Evolutionary conservation across 805 yeast genomes (phyloP).

Genomic region (Saccharomycopsis fermentans): DNA sequence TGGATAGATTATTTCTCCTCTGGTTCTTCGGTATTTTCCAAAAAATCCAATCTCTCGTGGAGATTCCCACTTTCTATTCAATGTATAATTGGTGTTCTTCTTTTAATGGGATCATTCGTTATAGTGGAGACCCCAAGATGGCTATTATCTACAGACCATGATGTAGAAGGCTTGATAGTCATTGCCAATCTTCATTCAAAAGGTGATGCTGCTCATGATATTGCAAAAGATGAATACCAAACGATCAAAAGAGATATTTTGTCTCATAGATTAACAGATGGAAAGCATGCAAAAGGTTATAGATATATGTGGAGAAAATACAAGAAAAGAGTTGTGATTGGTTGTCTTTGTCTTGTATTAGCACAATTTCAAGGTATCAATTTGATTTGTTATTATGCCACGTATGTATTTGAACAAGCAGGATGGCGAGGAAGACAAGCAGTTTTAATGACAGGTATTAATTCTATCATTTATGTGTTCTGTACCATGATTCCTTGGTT

Average conservation of each 20-base stretch:
- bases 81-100: constrained; percentile 57
- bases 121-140: constrained; percentile 88
- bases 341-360: constrained; percentile 84
- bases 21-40: constrained; percentile 24
- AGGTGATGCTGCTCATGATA: constrained; percentile 61
- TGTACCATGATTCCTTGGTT: constrained; percentile 88
- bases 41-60: constrained; percentile 60
- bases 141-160: constrained; percentile 73
- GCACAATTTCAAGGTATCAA: constrained; percentile 93
- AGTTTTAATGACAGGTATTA: constrained; percentile 81
- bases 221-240: constrained; percentile 64
- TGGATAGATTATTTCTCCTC: constrained; percentile 81
- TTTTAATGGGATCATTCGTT: constrained; percentile 64
- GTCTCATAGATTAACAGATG: constrained; percentile 60
- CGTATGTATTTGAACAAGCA: constrained; percentile 87
- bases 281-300: constrained; percentile 58
- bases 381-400: constrained; percentile 87
- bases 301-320: constrained; percentile 67
- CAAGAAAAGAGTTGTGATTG: constrained; percentile 69
- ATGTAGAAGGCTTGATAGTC: constrained; percentile 74
- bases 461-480: constrained; percentile 45
- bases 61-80: constrained; percentile 70
- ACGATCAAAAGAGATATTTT: constrained; percentile 75
- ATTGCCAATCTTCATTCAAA: constrained; percentile 74
- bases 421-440: constrained; percentile 91